Base-by-base conservation (phyloP, 306 rosid species). In the Cucumis hystrix region DNA sequence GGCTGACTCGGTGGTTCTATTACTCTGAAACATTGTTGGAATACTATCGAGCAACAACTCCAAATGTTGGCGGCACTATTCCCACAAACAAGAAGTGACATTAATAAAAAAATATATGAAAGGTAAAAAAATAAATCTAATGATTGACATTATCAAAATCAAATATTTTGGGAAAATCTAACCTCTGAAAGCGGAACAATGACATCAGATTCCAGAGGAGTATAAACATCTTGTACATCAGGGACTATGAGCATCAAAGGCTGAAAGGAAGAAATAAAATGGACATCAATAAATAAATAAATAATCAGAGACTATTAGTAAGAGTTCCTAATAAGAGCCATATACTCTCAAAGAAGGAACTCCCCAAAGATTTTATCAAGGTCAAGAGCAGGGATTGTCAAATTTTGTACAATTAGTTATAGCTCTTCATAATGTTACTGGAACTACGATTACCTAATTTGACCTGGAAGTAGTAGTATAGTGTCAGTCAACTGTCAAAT, bases 201-300 rank as follows among this genome's bases (percentile, higher is more conserved):
- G 76, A 96, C 92, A 77, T 92, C 99, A 79, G 96, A 87, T 86
- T 92, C 86, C 85, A 96, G 80, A 60, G 99, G 99, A 80, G 99
- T 96, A 85, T 92, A 96, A 80, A 96, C 97, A 82, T 96, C 99
- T 90, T 87, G 98, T 79, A 92, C 93, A 78, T 96, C 98, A 75
- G 98, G 98, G 80, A 96, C 98, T 74, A 96, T 92, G 71, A 96
- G 99, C 99, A 96, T 96, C 88, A 92, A 61, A 6, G 98, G 96
- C 99, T 96, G 84, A 86, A 88, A 80, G 84, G 54, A 79, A 0
- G 49, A 33, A 35, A 69, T 67, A 61, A 45, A 33, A 69, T 77
- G 62, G 66, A 86, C 77, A 79, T 37, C 77, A 79, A 74, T 74
- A 83, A 81, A 87, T 4, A 57, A 57, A 21, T 74, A 85, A 25